A percentile compares a stretch with the other conserved stretches of the same genome.
Conservation (phyloP, 371 early-diverging fungal genomes). For the Rhizopus sp. region DNA sequence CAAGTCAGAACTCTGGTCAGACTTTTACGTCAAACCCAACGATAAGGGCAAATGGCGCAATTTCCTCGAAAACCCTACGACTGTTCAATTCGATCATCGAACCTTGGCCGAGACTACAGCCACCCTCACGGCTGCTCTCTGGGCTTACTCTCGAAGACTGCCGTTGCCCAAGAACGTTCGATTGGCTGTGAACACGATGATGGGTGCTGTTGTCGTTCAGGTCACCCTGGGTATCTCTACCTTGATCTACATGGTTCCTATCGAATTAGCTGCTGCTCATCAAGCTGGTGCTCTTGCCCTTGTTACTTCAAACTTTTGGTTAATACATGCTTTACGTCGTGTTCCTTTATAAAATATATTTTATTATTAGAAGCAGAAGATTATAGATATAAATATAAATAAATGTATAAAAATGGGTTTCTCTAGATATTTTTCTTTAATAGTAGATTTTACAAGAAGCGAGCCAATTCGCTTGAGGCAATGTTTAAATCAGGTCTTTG, state of each 20-base stretch:
- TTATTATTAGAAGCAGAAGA: not conserved
- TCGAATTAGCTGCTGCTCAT: slow-evolving; percentile 92
- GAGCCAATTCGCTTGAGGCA: slow-evolving; percentile 37
- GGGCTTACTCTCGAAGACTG: slow-evolving; percentile 69
- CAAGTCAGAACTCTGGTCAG: slow-evolving; percentile 68
- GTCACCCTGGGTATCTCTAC: slow-evolving; percentile 91
- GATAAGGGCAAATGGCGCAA: slow-evolving; percentile 78
- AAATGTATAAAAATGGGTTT: slow-evolving; percentile 1
- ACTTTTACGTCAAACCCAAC: slow-evolving; percentile 53
- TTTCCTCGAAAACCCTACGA: slow-evolving; percentile 89
- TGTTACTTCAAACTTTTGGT: slow-evolving; percentile 77
- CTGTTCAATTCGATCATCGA: slow-evolving; percentile 95
- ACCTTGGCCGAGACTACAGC: slow-evolving; percentile 85
- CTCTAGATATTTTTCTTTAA: not conserved
- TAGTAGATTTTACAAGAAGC: slow-evolving; percentile 30
- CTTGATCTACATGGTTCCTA: slow-evolving; percentile 90
- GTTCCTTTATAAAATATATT: slow-evolving; percentile 42
- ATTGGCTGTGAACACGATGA: slow-evolving; percentile 71
- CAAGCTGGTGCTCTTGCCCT: slow-evolving; percentile 94
- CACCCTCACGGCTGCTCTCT: slow-evolving; percentile 70
- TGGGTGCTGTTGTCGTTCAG: slow-evolving; percentile 75
- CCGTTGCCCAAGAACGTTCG: slow-evolving; percentile 72
- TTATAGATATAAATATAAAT: not conserved
- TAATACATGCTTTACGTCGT: slow-evolving; percentile 77
- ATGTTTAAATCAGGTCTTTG: slow-evolving; percentile 47